Evolutionary conservation across 768 basidiomycete genomes (phyloP).

Genomic region (Suillus luteus): DNA sequence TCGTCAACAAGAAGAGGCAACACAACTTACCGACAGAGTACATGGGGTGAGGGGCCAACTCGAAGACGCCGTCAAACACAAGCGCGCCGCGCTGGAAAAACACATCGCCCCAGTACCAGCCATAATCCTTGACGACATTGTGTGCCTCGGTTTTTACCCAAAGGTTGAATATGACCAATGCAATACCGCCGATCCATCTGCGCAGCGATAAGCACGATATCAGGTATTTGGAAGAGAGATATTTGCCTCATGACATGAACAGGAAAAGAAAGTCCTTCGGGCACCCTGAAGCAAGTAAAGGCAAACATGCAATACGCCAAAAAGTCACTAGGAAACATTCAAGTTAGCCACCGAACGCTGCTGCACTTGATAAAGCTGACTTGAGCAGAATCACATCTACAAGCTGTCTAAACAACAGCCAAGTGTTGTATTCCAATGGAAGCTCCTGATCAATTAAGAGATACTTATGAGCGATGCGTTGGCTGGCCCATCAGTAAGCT

Average conservation of each 20-base stretch:
- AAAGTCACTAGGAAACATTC: constrained; percentile 70
- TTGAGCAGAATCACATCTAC: constrained; percentile 97
- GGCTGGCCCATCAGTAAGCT: not conserved
- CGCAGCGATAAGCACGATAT: constrained; percentile 13
- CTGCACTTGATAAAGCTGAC: constrained; percentile 45
- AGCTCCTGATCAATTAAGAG: constrained; percentile 55
- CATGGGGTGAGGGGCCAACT: constrained; percentile 93
- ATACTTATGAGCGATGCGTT: constrained; percentile 9
- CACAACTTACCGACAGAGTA: constrained; percentile 73
- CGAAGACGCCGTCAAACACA: constrained; percentile 98
- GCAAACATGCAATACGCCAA: constrained; percentile 94
- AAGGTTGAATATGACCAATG: constrained; percentile 90
- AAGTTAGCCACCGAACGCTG: constrained; percentile 9
- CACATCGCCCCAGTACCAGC: constrained; percentile 96
- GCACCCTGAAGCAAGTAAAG: constrained; percentile 88
- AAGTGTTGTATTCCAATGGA: constrained; percentile 92
- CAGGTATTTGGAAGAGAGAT: constrained; percentile 1
- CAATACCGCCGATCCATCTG: constrained; percentile 87
- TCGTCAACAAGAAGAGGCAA: not conserved
- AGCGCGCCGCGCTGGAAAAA: constrained; percentile 93
- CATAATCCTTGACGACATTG: constrained; percentile 96
- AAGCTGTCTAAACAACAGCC: constrained; percentile 94
- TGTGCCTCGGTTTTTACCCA: constrained; percentile 99
- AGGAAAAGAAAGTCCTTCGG: constrained; percentile 67
- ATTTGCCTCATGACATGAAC: constrained; percentile 78